phyloP scores from a whole-genome alignment of 305 asterid genomes.

The Fraxinus ornus region DNA sequence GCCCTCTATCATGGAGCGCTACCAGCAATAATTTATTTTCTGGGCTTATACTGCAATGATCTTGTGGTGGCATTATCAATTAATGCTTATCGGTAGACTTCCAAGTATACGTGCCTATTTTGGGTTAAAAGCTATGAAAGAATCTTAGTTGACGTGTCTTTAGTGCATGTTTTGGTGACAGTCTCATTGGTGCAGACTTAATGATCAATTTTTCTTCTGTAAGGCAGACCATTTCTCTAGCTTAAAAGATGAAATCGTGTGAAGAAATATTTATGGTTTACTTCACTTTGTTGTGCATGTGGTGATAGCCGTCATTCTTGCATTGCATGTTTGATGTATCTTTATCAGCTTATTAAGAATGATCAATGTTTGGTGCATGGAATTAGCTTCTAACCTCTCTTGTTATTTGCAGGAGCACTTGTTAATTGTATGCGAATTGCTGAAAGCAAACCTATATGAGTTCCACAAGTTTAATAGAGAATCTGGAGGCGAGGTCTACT shows the following conservation, averaged over 20 bases:
- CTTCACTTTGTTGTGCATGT: background rate
- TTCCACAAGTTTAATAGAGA: slow-evolving; percentile 95
- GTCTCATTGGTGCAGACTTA: background rate
- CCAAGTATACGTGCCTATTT: background rate
- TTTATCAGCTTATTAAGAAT: background rate
- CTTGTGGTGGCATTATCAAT: background rate
- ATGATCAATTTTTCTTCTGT: background rate
- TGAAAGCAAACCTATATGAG: slow-evolving; percentile 92
- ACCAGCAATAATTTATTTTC: background rate
- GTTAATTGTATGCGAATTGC: slow-evolving; percentile 89
- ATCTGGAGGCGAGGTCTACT: slow-evolving; percentile 98
- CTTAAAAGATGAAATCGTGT: background rate
- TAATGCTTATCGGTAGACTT: background rate
- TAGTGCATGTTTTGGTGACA: background rate
- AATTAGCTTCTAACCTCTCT: slow-evolving; percentile 10
- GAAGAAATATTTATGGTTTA: background rate
- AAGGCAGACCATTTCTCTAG: background rate
- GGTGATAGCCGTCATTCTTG: background rate
- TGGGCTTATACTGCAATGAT: background rate
- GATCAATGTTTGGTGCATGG: slow-evolving; percentile 18
- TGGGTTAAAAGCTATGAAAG: background rate
- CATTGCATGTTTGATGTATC: background rate
- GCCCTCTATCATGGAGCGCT: background rate
- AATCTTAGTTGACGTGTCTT: background rate
- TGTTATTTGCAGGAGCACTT: slow-evolving; percentile 77